Conservation (phyloP, 106 monocot species). For the Allium sativum region DNA sequence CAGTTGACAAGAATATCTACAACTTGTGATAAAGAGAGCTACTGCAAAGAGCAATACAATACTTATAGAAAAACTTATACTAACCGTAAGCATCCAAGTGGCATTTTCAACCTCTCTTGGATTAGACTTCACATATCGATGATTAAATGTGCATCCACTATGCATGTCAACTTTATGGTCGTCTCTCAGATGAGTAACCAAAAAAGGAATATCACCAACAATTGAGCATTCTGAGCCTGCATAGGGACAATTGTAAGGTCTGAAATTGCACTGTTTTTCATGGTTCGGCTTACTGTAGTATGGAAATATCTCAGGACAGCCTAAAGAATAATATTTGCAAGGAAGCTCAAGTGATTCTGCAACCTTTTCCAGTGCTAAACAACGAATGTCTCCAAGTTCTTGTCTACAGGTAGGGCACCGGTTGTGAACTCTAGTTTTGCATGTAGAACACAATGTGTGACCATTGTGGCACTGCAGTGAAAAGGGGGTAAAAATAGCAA, state of each 20-base stretch:
- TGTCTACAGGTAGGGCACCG: constrained; percentile 25
- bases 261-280: constrained; percentile 22
- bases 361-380: constrained; percentile 23
- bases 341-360: constrained; percentile 25
- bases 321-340: constrained; percentile 14
- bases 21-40: too few species aligned
- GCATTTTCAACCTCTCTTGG: constrained; percentile 24
- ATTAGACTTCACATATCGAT: constrained; percentile 22
- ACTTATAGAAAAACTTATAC: background rate
- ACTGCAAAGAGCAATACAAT: too few species aligned
- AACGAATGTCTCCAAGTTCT: constrained; percentile 23
- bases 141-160: constrained; percentile 21
- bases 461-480: constrained; percentile 20
- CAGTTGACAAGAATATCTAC: too few species aligned
- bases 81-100: constrained; percentile 24
- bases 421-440: constrained; percentile 23
- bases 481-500: background rate
- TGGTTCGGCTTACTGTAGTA: constrained; percentile 18
- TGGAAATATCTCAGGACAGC: constrained; percentile 17
- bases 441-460: constrained; percentile 20
- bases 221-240: constrained; percentile 21
- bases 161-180: constrained; percentile 28
- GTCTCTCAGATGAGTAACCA: constrained; percentile 17
- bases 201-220: constrained; percentile 15
- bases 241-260: constrained; percentile 22